phyloP scores from a whole-genome alignment of 2,329 filamentous ascomycete species.

The Epichloe amarillans region DNA sequence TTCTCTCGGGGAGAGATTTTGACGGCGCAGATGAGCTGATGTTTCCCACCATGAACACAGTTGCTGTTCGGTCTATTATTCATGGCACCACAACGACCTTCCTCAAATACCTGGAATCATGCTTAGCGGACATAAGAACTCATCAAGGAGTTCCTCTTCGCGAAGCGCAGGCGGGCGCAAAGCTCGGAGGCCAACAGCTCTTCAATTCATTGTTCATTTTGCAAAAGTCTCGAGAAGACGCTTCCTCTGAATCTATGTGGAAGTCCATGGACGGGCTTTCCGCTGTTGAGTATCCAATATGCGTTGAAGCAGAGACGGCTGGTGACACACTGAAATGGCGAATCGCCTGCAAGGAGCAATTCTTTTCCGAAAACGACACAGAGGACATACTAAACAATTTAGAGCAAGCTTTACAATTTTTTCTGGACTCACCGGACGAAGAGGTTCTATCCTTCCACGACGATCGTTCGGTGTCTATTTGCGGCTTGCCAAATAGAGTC shows the following conservation, averaged over 20 bases:
- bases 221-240: conserved; percentile 24
- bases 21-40: conserved; percentile 53
- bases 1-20: conserved; percentile 73
- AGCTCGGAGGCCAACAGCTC: conserved; percentile 23
- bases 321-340: conserved; percentile 51
- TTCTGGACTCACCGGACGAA: conserved; percentile 36
- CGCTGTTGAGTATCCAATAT: conserved; percentile 68
- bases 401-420: conserved; percentile 41
- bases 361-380: conserved; percentile 33
- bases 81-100: conserved; percentile 54
- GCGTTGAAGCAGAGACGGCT: conserved; percentile 62
- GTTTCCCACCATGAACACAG: conserved; percentile 89
- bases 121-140: conserved; percentile 49
- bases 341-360: conserved; percentile 50
- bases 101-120: conserved; percentile 60
- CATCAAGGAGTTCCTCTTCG: conserved; percentile 69
- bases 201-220: conserved; percentile 46
- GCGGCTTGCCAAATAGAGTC: conserved; percentile 35
- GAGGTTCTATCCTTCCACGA: conserved; percentile 41
- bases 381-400: conserved; percentile 42
- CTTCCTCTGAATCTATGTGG: conserved; percentile 29
- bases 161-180: conserved; percentile 39
- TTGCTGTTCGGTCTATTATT: conserved; percentile 58
- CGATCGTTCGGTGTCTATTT: conserved; percentile 44
- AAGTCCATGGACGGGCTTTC: conserved; percentile 50